These are phyloP conservation scores for Lactarius vividus DNA, from an alignment of 768 basidiomycete species.

Conservation along the genomic window DNA sequence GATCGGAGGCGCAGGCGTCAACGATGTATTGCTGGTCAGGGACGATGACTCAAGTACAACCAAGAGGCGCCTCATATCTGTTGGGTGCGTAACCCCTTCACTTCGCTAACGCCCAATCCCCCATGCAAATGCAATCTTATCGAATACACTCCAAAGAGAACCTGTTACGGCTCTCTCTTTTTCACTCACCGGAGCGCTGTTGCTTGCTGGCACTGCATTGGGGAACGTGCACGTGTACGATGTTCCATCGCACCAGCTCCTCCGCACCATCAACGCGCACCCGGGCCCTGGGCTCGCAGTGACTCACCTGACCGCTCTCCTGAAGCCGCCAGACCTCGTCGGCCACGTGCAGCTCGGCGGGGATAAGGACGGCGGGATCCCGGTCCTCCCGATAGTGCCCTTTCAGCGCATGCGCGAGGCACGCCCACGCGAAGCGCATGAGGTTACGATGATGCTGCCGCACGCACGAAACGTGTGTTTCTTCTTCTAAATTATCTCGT, in stretches of 20 bases:
- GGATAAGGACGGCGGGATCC: constrained; percentile 50
- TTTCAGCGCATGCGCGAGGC: constrained; percentile 74
- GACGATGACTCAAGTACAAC: constrained; percentile 46
- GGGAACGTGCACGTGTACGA: constrained; percentile 82
- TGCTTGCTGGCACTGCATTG: constrained; percentile 76
- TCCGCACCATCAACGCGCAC: constrained; percentile 76
- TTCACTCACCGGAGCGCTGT: constrained; percentile 71
- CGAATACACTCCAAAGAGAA: constrained; percentile 47
- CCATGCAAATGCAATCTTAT: constrained; percentile 4
- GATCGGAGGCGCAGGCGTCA: constrained; percentile 68
- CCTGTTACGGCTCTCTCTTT: constrained; percentile 70
- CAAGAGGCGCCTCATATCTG: constrained; percentile 62
- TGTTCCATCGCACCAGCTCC: constrained; percentile 83
- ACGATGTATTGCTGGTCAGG: constrained; percentile 68
- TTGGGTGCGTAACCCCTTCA: constrained; percentile 49
- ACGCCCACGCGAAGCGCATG: constrained; percentile 66
- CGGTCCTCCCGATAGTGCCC: constrained; percentile 60
- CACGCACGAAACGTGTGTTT: constrained; percentile 42
- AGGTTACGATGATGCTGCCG: constrained; percentile 62
- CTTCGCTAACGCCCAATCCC: constrained; percentile 4
- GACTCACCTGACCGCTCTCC: constrained; percentile 70
- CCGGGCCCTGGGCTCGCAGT: constrained; percentile 56
- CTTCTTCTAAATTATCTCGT: not conserved
- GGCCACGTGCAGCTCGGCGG: constrained; percentile 65
- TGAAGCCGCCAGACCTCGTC: constrained; percentile 84